Evolutionary conservation across 345 rosid species (phyloP), one percentile per base, ranked within the genome.

Genomic region (Populus nigra): DNA sequence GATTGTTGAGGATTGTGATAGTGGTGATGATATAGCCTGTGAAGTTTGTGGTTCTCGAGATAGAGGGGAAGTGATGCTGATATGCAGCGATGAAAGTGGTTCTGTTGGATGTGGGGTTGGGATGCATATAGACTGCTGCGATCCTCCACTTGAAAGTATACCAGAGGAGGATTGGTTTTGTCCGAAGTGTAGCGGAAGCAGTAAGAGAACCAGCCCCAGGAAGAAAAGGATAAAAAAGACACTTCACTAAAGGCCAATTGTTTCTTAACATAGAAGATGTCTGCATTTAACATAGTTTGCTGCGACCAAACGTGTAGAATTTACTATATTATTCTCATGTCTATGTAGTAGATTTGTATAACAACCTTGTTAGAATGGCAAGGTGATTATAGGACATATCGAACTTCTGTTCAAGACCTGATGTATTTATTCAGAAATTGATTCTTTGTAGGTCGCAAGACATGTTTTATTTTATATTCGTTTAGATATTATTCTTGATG

Each of bases 131-230:
- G 92, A 92, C 41, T 92, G 97, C 65, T 89, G 90, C 39, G 83
- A 89, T 77, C 97, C 94, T 81, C 92, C 90, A 25, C 87, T 88
- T 9, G 77, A 77, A 70, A 74, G 61, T 73, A 82, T 91, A 76
- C 97, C 93, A 0, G 86, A 87, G 39, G 91, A 87, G 62, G 93
- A 92, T 80, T 92, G 97, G 93, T 86, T 92, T 76, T 92, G 97
- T 74, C 72, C 87, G 2, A 77, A 75, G 13, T 89, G 94, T 70
- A 72, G 76, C 8, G 57, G 25, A 17, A 74, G 50, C 76, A 73
- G 53, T 18, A 75, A 63, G 59, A 68, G 63, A 15, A 69, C 33
- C 7, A 73, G 22, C 18, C 45, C 76, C 22, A 35, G 82, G 4
- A 77, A 77, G 69, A 78, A 43, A 50, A 73, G 73, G 73, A 70